Base-by-base conservation (phyloP, 2,329 filamentous ascomycete species). In the Ceratocystis huliohia region DNA sequence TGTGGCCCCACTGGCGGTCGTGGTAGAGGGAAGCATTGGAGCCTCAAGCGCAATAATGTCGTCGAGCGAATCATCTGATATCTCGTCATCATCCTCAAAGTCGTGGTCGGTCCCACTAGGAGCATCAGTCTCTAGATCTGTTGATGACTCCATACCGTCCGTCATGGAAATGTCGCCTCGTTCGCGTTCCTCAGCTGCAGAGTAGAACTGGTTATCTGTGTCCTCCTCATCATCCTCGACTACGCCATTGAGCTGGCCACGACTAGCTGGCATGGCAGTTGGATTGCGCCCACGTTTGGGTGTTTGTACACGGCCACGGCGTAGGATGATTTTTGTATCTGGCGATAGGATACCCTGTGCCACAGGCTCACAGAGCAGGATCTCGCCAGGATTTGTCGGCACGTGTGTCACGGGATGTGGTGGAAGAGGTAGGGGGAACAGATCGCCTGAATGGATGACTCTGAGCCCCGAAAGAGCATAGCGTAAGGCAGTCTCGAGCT, bases 301-400 rank as follows among this genome's bases (percentile, higher is more conserved):
- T 20, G 73, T 73, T 67, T 84, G 82, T 28, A 79, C 80, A 70
- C 80, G 83, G 3, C 84, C 83, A 30, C 83, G 82, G 61, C 89
- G 86, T 25, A 97, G 80, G 28, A 99, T 86, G 67, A 99, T 90
- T 72, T 88, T 91, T 17, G 92, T 99, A 13, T 79, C 82, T 0
- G 89, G 81, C 7, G 86, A 82, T 61, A 99, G 74, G 4, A 94
- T 75, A 7, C 94, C 94, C 75, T 99, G 94, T 5, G 89, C 85
- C 17, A 97, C 91, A 7, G 94, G 94, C 74, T 99, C 94, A 74
- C 92, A 97, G n/a, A 95, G 84, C 61, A 89, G 86, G 68, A 97
- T 89, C 76, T 88, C 91, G 53, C 90, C 94, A 0, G 92, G 91
- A 53, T 90, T 89, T 15, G 91, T 84, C 28, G 89, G 85, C 20